phyloP scores from a whole-genome alignment of 139 green algal species.

The Volvox africanus region DNA sequence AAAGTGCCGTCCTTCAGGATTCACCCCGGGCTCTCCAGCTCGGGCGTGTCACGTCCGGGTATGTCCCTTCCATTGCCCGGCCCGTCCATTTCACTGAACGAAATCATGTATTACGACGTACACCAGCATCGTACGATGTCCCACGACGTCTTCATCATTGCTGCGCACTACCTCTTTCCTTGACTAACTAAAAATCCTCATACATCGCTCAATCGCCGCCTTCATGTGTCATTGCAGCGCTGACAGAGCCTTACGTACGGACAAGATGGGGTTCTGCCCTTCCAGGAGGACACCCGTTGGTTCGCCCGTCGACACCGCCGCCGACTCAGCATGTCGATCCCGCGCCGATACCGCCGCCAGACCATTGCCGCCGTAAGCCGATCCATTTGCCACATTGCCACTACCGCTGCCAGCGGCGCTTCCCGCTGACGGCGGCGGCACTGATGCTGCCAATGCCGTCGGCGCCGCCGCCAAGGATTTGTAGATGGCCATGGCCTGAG shows the following conservation, averaged over 20 bases:
- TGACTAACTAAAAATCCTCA: too few relatives aligned
- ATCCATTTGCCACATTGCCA: not conserved
- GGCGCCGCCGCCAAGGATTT: not conserved
- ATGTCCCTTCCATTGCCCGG: too few relatives aligned
- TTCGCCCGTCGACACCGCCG: not conserved
- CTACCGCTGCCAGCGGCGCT: not conserved
- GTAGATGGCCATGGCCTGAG: conserved; percentile 69
- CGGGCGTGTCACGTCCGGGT: too few relatives aligned
- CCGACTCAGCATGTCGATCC: not conserved
- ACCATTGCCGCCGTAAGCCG: not conserved
- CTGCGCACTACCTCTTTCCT: too few relatives aligned
- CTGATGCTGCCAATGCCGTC: not conserved
- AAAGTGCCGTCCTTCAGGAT: too few relatives aligned
- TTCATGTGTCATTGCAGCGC: not conserved
- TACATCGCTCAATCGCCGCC: too few relatives aligned
- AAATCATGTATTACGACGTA: too few relatives aligned
- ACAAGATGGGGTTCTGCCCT: conserved; percentile 30
- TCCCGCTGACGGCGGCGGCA: not conserved
- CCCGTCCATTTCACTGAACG: too few relatives aligned
- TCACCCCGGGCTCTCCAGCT: too few relatives aligned
- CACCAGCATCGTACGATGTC: too few relatives aligned
- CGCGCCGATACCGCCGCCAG: not conserved
- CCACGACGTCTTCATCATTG: too few relatives aligned
- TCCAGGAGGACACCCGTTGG: not conserved
- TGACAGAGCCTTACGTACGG: not conserved